Evolutionary conservation across 2,329 filamentous ascomycete species (phyloP), one percentile per base, ranked within the genome.

Genomic region (Alternaria sp.): DNA sequence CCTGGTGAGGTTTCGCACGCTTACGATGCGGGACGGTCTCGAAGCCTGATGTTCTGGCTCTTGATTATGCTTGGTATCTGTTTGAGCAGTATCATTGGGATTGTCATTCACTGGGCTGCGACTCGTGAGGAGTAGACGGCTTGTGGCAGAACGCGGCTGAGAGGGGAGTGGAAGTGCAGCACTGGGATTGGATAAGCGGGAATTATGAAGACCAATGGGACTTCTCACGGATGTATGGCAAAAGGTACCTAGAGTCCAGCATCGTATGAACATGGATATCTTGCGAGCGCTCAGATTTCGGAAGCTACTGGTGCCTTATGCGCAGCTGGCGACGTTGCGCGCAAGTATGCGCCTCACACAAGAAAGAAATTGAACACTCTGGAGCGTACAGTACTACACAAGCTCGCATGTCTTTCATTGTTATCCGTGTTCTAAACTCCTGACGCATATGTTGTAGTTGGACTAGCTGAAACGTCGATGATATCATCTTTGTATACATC

Each of bases 21-120:
- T 8, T 21, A 25, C 1, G 28, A 11, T 23, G 12, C 6, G 5
- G 5, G n/a, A 9, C 25, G 30, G 5, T 6, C n/a, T 5, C 18
- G 33, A 11, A 12, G 9, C 6, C 20, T 44, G 14, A 57, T 30
- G 23, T 44, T 50, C 11, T 47, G 23, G 18, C 12, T 37, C n/a
- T 4, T 57, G 44, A 21, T 60, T 6, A 7, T 30, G 44, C 25
- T 45, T 18, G 58, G 51, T 2, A 28, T 37, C 7, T 7, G 41
- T 11, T 33, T 60, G 21, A 56, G 58, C 43, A 10, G 47, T 14
- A 26, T 20, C 3, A 43, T 60, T 12, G 58, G 58, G 14, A 30
- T 33, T 15, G 11, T 56, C 20, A 51, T 51, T 12, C 33, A 51
- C 30, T 33, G 18, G 30, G 18, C 21, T 33, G 28, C 23, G 18